Evolutionary conservation across 495 filamentous ascomycete species (phyloP).

Genomic region (Hyaloscypha bicolor): DNA sequence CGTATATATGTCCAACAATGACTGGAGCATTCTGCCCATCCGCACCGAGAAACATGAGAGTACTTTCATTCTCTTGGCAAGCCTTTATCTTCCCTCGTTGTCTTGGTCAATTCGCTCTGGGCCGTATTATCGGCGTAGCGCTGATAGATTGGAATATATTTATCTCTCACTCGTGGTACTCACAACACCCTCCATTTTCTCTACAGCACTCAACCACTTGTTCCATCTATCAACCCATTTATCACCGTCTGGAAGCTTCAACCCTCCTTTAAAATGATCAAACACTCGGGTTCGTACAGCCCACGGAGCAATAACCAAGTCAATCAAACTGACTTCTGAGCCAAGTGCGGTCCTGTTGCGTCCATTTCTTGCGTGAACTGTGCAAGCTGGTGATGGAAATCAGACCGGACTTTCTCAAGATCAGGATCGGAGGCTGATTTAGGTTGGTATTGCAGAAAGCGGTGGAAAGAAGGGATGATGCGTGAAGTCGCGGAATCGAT

Average conservation of each 20-base stretch:
- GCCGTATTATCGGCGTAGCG: constrained; percentile 74
- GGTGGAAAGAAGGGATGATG: constrained; percentile 65
- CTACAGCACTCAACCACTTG: constrained; percentile 59
- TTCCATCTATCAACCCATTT: constrained; percentile 61
- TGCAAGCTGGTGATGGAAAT: constrained; percentile 54
- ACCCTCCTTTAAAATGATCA: constrained; percentile 69
- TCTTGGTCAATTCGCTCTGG: constrained; percentile 69
- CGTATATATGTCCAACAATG: background rate
- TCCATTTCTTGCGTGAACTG: constrained; percentile 61
- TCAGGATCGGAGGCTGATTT: constrained; percentile 46
- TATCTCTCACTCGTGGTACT: constrained; percentile 63
- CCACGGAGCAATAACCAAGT: constrained; percentile 69
- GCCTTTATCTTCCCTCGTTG: constrained; percentile 60
- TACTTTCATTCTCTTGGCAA: constrained; percentile 51
- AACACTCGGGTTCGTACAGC: constrained; percentile 68
- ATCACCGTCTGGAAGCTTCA: constrained; percentile 58
- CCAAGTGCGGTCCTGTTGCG: constrained; percentile 62
- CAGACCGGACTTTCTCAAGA: constrained; percentile 37
- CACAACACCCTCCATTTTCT: constrained; percentile 55
- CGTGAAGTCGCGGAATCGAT: constrained; percentile 66
- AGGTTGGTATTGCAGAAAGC: constrained; percentile 63
- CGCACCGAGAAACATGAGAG: background rate
- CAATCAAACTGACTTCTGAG: constrained; percentile 54
- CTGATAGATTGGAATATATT: constrained; percentile 66
- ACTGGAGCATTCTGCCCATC: background rate